Evolutionary conservation across 2,329 filamentous ascomycete species (phyloP).

Genomic region (Penicillium vulpinum): DNA sequence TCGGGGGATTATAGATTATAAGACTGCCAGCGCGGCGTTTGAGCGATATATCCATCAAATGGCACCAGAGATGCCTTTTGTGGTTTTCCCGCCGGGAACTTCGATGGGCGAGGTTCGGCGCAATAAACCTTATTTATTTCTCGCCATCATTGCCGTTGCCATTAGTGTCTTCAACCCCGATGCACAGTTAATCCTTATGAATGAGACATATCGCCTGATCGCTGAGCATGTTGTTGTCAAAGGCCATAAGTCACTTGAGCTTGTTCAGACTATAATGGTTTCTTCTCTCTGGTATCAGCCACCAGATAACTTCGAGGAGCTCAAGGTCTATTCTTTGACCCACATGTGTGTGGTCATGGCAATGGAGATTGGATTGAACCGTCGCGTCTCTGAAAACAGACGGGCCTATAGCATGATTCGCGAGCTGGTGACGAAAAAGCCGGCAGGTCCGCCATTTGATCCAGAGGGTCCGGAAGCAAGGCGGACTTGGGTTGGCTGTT

Average conservation of each 20-base stretch:
- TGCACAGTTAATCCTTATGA: constrained; percentile 62
- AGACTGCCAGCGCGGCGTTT: constrained; percentile 58
- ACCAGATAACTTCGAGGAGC: constrained; percentile 77
- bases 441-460: constrained; percentile 34
- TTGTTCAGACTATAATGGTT: constrained; percentile 76
- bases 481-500: constrained; percentile 61
- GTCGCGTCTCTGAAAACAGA: constrained; percentile 45
- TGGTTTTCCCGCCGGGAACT: constrained; percentile 57
- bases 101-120: constrained; percentile 57
- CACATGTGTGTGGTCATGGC: constrained; percentile 80
- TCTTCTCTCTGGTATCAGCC: constrained; percentile 82
- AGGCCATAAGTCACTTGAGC: constrained; percentile 78
- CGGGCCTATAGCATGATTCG: constrained; percentile 37
- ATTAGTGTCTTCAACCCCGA: constrained; percentile 55
- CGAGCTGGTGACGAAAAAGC: constrained; percentile 42
- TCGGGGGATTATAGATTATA: constrained; percentile 52
- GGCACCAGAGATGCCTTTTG: constrained; percentile 57
- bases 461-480: constrained; percentile 58
- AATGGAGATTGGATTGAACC: constrained; percentile 76
- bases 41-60: constrained; percentile 57
- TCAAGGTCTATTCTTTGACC: constrained; percentile 86
- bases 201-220: constrained; percentile 69
- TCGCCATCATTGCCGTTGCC: constrained; percentile 57
- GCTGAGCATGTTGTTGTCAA: constrained; percentile 72
- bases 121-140: constrained; percentile 60